Conservation (phyloP, 2,329 filamentous ascomycete species). For the Hymenoscyphus occultus region DNA sequence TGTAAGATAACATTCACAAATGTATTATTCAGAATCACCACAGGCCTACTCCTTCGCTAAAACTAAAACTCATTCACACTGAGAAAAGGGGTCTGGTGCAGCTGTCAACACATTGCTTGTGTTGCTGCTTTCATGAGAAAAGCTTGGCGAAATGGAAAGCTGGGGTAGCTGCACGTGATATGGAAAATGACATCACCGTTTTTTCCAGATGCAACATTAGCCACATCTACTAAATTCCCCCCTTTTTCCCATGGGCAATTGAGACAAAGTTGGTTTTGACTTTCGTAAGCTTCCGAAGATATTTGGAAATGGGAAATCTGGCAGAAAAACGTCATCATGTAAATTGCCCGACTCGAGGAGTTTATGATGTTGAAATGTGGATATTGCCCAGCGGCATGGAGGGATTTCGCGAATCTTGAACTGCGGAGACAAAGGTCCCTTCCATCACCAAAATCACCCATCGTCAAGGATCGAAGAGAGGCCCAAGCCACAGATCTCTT, state of each 20-base stretch:
- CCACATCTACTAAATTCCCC: not conserved
- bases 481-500: conserved; percentile 3
- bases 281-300: conserved; percentile 1
- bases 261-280: not conserved
- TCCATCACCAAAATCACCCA: not conserved
- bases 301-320: not conserved
- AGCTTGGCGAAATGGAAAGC: not conserved
- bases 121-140: not conserved
- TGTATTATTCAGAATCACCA: not conserved
- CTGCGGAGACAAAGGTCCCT: conserved; percentile 1
- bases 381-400: not conserved
- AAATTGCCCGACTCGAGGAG: not conserved
- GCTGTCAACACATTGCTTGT: not conserved
- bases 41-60: too few relatives aligned
- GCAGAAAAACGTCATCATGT: not conserved
- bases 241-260: not conserved
- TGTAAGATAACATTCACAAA: too few relatives aligned
- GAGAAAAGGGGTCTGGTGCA: not conserved
- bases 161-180: conserved; percentile 2
- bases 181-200: not conserved
- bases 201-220: conserved; percentile 1
- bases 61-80: not conserved
- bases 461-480: not conserved
- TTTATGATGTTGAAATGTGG: not conserved
- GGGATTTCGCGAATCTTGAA: not conserved